A percentile compares a stretch with the other conserved stretches of the same genome.
Conservation (phyloP, 805 yeast genomes). For the Brettanomyces anomalus region DNA sequence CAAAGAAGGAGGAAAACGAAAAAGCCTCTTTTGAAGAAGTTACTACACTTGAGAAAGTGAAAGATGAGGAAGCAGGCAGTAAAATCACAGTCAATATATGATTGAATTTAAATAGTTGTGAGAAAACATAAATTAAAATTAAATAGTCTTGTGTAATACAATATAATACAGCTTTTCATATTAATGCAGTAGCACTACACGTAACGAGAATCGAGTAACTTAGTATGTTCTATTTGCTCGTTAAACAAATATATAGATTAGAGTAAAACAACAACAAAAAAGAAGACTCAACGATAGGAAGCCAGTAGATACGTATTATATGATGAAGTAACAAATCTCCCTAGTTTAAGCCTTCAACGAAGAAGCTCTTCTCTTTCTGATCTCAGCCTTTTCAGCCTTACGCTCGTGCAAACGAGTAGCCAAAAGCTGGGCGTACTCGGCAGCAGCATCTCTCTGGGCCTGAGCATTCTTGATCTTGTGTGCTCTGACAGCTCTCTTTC, state of each 20-base stretch:
- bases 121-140: background rate
- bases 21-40: background rate
- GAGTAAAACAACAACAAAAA: constrained; percentile 3
- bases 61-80: constrained; percentile 1
- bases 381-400: constrained; percentile 97
- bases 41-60: constrained; percentile 3
- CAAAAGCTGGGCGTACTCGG: constrained; percentile 98
- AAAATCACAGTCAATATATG: constrained; percentile 8
- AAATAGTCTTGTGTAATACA: background rate
- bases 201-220: too few species aligned
- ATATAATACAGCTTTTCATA: background rate
- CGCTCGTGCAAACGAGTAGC: constrained; percentile 98
- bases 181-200: background rate
- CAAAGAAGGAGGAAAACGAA: too few species aligned
- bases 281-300: background rate
- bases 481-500: constrained; percentile 95
- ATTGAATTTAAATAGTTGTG: background rate
- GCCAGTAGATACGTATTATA: background rate
- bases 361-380: constrained; percentile 99
- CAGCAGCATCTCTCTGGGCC: constrained; percentile 99
- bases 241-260: constrained; percentile 3
- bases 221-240: constrained; percentile 1
- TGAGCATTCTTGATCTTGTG: constrained; percentile 94
- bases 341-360: constrained; percentile 67
- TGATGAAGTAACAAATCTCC: constrained; percentile 22